These are phyloP conservation scores for Coemansia sp. DNA, from an alignment of 192 early-diverging fungal species.

Conservation along the genomic window DNA sequence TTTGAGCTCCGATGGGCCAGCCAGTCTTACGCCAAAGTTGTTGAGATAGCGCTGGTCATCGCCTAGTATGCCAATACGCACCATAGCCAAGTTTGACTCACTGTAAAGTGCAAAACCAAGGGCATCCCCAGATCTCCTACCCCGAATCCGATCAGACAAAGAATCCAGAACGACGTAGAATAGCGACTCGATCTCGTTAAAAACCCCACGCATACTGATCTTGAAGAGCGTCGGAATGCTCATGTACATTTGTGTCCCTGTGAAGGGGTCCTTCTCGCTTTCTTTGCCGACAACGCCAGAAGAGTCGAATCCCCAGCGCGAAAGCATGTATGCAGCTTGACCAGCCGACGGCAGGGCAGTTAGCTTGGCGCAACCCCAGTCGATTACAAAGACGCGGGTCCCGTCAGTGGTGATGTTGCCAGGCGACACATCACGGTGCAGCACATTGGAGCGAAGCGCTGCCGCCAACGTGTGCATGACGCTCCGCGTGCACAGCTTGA, in stretches of 20 bases:
- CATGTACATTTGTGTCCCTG: neutral
- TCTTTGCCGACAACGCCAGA: neutral
- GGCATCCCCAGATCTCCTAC: neutral
- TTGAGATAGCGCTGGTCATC: neutral
- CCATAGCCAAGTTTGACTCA: neutral
- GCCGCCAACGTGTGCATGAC: neutral
- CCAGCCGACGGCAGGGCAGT: neutral
- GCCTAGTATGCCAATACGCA: neutral
- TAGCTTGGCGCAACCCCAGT: slow-evolving; percentile 17
- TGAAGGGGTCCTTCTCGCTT: neutral
- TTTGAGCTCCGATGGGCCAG: neutral
- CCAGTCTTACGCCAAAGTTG: neutral
- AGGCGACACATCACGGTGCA: slow-evolving; percentile 16
- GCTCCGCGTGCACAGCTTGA: neutral
- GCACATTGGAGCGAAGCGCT: neutral
- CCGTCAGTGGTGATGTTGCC: slow-evolving; percentile 11
- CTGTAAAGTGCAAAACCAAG: neutral
- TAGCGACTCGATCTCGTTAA: neutral
- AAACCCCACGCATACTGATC: neutral
- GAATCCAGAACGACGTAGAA: neutral
- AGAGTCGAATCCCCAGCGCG: neutral
- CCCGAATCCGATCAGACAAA: neutral
- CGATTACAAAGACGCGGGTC: slow-evolving; percentile 5
- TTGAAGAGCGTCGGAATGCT: slow-evolving; percentile 17
- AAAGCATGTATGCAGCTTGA: neutral